Evolutionary conservation across 1,139 yeast genomes (phyloP).

Genomic region (Taiozyma sp.): DNA sequence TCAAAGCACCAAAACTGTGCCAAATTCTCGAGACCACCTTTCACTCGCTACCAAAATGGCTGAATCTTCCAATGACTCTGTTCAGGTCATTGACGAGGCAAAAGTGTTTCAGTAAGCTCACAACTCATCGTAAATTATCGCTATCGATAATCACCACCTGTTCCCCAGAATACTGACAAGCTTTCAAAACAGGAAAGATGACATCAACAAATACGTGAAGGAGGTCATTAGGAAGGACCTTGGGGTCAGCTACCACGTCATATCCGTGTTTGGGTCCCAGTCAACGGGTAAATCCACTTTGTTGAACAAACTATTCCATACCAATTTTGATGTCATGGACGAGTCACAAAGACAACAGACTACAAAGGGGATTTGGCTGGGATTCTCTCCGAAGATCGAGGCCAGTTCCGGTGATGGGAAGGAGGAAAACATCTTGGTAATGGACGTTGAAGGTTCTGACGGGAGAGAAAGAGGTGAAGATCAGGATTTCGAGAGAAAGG

Average conservation of each 20-base stretch:
- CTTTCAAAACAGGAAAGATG: slow-evolving; percentile 5
- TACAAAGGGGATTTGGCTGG: slow-evolving; percentile 94
- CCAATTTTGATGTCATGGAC: slow-evolving; percentile 91
- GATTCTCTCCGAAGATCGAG: slow-evolving; percentile 50
- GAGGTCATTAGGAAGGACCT: slow-evolving; percentile 33
- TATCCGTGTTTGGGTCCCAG: slow-evolving; percentile 95
- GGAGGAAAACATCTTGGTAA: slow-evolving; percentile 54
- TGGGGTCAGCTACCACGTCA: slow-evolving; percentile 80
- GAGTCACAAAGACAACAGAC: slow-evolving; percentile 78
- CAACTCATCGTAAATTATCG: background rate
- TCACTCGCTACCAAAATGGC: background rate
- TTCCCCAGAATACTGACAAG: background rate
- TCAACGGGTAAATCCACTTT: slow-evolving; percentile 95
- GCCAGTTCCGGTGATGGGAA: slow-evolving; percentile 13
- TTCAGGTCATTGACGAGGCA: slow-evolving; percentile 78
- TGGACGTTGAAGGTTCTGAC: slow-evolving; percentile 98
- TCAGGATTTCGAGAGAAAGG: slow-evolving; percentile 95
- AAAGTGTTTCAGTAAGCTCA: slow-evolving; percentile 50
- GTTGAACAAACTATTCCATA: slow-evolving; percentile 78
- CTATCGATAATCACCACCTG: background rate
- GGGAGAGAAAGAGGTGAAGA: slow-evolving; percentile 98
- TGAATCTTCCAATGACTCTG: slow-evolving; percentile 27
- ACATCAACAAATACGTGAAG: slow-evolving; percentile 29
- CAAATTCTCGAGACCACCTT: background rate
- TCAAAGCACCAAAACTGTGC: background rate